Percentiles rank a stretch among this genome's conserved stretches.
Evolutionary conservation across 768 basidiomycete genomes (phyloP).

Genomic region (Filobasidium wieringae): DNA sequence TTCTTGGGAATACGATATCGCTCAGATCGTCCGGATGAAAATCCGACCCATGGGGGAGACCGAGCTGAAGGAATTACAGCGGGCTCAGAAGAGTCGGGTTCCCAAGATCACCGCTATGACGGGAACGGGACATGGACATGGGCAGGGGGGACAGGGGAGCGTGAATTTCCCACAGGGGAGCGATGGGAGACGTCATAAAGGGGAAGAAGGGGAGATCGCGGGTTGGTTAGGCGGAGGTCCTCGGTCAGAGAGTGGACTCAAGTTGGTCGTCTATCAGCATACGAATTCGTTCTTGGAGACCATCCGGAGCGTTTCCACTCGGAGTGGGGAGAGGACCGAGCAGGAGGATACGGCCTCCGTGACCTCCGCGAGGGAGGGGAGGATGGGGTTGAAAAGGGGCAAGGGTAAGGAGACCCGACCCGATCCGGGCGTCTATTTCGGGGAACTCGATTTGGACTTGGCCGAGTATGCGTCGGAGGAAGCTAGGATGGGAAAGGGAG

Average conservation of each 20-base stretch:
- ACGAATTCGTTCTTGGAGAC: background rate
- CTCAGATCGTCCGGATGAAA: background rate
- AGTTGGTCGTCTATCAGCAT: constrained; percentile 11
- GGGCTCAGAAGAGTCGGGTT: no score
- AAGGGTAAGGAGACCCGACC: no score
- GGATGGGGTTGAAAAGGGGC: no score
- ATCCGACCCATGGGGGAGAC: background rate
- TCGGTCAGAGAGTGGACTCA: constrained; percentile 6
- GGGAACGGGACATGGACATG: background rate
- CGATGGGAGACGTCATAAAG: no score
- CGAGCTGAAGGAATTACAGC: background rate
- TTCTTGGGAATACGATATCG: background rate
- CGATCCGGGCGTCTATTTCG: constrained; percentile 4
- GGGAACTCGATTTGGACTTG: constrained; percentile 11
- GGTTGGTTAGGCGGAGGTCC: constrained; percentile 9
- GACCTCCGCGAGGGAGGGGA: background rate
- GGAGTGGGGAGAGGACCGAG: background rate
- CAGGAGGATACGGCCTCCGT: background rate
- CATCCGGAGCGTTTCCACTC: background rate
- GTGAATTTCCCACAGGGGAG: background rate
- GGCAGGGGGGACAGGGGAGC: background rate
- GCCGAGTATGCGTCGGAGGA: constrained; percentile 14
- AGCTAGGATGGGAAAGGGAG: constrained; percentile 4
- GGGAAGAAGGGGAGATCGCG: no score
- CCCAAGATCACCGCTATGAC: background rate